These are phyloP conservation scores for Rhinocladiella similis DNA, from an alignment of 2,329 filamentous ascomycete genomes.

Conservation along the genomic window DNA sequence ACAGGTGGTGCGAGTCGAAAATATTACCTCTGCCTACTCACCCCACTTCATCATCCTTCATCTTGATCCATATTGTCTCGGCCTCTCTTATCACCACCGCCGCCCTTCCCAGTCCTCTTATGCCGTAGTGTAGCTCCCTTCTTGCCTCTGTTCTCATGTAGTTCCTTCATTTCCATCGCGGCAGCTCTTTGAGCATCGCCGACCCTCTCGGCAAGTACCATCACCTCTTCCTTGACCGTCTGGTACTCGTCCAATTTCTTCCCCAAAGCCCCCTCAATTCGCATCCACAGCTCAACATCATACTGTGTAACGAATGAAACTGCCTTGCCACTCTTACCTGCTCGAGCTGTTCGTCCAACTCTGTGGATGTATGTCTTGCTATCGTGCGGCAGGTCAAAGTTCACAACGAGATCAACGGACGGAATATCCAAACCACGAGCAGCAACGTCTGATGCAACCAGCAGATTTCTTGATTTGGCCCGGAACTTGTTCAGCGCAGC, in stretches of 20 bases:
- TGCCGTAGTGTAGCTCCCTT: slow-evolving; percentile 44
- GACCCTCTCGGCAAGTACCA: slow-evolving; percentile 74
- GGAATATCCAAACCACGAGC: slow-evolving; percentile 90
- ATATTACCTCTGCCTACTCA: too few relatives aligned
- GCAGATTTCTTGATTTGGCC: slow-evolving; percentile 73
- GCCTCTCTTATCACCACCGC: slow-evolving; percentile 47
- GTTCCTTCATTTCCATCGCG: slow-evolving; percentile 75
- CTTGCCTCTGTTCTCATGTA: slow-evolving; percentile 61
- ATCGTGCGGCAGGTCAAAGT: slow-evolving; percentile 79
- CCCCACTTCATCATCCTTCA: slow-evolving; percentile 57
- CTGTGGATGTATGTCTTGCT: slow-evolving; percentile 90
- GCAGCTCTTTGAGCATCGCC: slow-evolving; percentile 81
- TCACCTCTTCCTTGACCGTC: slow-evolving; percentile 76
- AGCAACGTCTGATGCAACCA: slow-evolving; percentile 89
- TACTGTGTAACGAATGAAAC: slow-evolving; percentile 84
- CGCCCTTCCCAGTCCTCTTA: slow-evolving; percentile 43
- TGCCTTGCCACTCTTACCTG: slow-evolving; percentile 79
- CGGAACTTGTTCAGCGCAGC: slow-evolving; percentile 91
- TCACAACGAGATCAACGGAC: slow-evolving; percentile 79
- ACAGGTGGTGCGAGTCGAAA: too few relatives aligned
- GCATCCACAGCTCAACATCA: slow-evolving; percentile 74
- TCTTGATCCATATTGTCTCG: slow-evolving; percentile 73
- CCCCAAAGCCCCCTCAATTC: slow-evolving; percentile 80
- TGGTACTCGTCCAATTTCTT: slow-evolving; percentile 71
- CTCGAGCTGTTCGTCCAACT: slow-evolving; percentile 82